Base-by-base conservation (phyloP, 2,329 filamentous ascomycete genomes). In the Fusarium avenaceum region DNA sequence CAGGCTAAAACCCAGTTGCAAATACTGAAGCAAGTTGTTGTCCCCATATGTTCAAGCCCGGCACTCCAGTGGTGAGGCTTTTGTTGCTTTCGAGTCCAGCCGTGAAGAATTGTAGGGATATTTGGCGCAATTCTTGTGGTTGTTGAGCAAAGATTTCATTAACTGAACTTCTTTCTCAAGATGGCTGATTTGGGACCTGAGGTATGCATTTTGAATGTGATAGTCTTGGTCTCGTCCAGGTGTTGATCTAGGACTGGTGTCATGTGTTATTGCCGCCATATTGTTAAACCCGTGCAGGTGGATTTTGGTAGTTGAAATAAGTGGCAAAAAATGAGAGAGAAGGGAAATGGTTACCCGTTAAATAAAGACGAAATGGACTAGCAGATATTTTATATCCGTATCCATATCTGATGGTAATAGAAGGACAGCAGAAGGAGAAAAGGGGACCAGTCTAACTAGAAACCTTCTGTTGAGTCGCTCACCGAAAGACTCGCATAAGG, bases 401-500 rank as follows among this genome's bases (percentile, higher is more conserved):
- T 30, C 28, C 10, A 30, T 30, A 6, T 30, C 10, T 30, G 13
- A 30, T 30, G 28, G 28, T 30, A 30, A 30, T 30, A 1, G 28
- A 30, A 30, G 28, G 10, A 30, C 10, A 11, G 49, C 2, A 33
- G 0, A 30, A 22, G 22, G 22, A 22, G 5, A 22, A 22, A 62
- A 44, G 45, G 19, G 33, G 13, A 14, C 22, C 28, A 38, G 8
- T 35, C 44, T 42, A n/a, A n/a, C n/a, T n/a, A 63, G 33, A 63
- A 57, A 4, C 7, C 14, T 19, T 33, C 4, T 14, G 15, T 7
- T 42, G 24, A 24, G 19, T 49, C 3, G 44, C 59, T 64, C 59
- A 59, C 61, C 46, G 61, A 47, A 52, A 64, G 35, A 51, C 22
- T 22, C 0, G n/a, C 46, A 47, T 59, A 47, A 64, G 1, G 7